A percentile compares a stretch with the other conserved stretches of the same genome.
phyloP scores from a whole-genome alignment of 2,329 filamentous ascomycete genomes.

The Colletotrichum musae region DNA sequence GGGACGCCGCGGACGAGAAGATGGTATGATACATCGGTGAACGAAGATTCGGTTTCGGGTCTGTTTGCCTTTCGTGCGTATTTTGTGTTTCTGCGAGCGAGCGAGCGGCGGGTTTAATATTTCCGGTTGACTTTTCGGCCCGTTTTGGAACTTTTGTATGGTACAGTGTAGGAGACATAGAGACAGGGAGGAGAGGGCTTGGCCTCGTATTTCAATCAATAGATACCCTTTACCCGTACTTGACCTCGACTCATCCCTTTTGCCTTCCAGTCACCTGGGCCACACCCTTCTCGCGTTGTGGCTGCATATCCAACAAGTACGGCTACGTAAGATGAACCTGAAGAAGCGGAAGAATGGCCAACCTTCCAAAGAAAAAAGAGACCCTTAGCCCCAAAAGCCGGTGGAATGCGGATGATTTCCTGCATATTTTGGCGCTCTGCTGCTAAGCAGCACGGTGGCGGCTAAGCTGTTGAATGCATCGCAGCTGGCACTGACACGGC shows the following conservation, averaged over 20 bases:
- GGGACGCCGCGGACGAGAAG: slow-evolving; percentile 7
- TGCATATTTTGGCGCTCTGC: slow-evolving; percentile 6
- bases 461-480: slow-evolving; percentile 32
- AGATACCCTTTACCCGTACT: neutral
- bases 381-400: neutral
- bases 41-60: neutral
- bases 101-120: neutral
- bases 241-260: neutral
- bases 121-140: no score
- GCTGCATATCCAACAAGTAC: no score
- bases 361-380: neutral
- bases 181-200: neutral
- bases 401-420: neutral
- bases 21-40: slow-evolving; percentile 2
- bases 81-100: slow-evolving; percentile 5
- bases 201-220: slow-evolving; percentile 5
- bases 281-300: neutral
- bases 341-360: neutral
- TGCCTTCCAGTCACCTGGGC: neutral
- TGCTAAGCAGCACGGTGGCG: slow-evolving; percentile 20
- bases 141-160: no score
- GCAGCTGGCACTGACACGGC: no score
- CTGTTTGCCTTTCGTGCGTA: neutral
- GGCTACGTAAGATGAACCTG: slow-evolving; percentile 4
- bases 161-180: neutral